Conservation (phyloP, 2,329 filamentous ascomycete genomes). For the Kalmusia sp. region DNA sequence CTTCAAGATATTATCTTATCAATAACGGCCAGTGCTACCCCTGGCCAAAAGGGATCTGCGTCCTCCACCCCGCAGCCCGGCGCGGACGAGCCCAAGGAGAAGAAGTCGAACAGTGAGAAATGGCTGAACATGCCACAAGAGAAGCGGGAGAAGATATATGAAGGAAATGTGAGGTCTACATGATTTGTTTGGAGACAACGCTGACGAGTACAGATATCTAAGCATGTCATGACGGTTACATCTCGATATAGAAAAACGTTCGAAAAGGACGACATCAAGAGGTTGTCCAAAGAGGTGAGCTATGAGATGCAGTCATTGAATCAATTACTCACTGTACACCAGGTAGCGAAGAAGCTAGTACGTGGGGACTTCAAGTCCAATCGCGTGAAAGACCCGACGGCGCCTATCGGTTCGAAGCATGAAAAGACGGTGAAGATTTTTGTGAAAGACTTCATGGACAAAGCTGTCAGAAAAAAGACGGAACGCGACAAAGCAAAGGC, state of each 20-base stretch:
- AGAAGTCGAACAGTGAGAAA: constrained; percentile 63
- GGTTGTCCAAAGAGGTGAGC: constrained; percentile 67
- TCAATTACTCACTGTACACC: constrained; percentile 15
- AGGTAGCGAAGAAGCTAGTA: constrained; percentile 85
- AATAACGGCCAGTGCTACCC: constrained; percentile 74
- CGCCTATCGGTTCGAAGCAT: constrained; percentile 76
- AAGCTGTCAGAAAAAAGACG: constrained; percentile 74
- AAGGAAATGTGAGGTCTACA: constrained; percentile 76
- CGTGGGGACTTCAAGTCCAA: constrained; percentile 90
- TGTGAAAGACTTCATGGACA: constrained; percentile 86
- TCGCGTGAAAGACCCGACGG: constrained; percentile 81
- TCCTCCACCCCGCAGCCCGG: constrained; percentile 71
- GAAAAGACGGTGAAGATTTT: constrained; percentile 82
- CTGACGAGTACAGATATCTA: constrained; percentile 69
- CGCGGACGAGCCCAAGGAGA: constrained; percentile 62
- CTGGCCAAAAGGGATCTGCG: constrained; percentile 57
- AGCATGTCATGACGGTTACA: constrained; percentile 83
- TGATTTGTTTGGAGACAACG: background rate
- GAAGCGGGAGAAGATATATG: constrained; percentile 94
- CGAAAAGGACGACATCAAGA: constrained; percentile 76
- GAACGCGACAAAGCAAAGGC: constrained; percentile 68
- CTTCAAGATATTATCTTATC: constrained; percentile 79
- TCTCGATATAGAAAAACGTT: constrained; percentile 88
- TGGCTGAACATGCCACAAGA: constrained; percentile 75
- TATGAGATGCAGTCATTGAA: background rate